phyloP scores from a whole-genome alignment of 2,329 filamentous ascomycete species.

The Lecanicillium sp. region DNA sequence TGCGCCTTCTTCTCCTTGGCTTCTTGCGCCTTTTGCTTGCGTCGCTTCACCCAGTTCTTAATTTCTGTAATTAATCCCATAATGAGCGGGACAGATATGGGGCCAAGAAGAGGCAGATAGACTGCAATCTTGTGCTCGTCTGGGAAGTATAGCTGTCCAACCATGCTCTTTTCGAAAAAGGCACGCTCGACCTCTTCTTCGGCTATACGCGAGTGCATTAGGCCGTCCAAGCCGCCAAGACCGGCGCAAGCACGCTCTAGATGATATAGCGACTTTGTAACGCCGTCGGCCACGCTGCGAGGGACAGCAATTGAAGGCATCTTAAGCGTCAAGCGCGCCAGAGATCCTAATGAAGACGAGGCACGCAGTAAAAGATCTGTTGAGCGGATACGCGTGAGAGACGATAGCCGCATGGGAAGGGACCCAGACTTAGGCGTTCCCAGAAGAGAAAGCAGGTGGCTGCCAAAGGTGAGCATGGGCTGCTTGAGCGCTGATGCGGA shows the following conservation, averaged over 20 bases:
- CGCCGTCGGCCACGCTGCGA: slow-evolving; percentile 74
- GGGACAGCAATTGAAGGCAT: slow-evolving; percentile 90
- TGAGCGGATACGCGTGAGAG: slow-evolving; percentile 76
- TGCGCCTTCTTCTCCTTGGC: slow-evolving; percentile 30
- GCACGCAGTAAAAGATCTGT: slow-evolving; percentile 81
- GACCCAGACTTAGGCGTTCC: slow-evolving; percentile 79
- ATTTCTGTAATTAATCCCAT: slow-evolving; percentile 80
- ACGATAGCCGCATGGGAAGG: slow-evolving; percentile 75
- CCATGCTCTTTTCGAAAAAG: slow-evolving; percentile 99
- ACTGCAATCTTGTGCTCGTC: slow-evolving; percentile 98
- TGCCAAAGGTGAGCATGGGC: slow-evolving; percentile 82
- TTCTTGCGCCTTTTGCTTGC: slow-evolving; percentile 33
- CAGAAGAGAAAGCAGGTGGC: slow-evolving; percentile 80
- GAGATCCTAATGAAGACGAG: slow-evolving; percentile 86
- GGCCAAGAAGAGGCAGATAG: slow-evolving; percentile 84
- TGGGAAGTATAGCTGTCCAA: slow-evolving; percentile 95
- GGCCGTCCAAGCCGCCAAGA: slow-evolving; percentile 57
- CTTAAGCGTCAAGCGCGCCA: slow-evolving; percentile 76
- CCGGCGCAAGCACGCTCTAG: slow-evolving; percentile 69
- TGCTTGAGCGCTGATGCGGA: slow-evolving; percentile 61
- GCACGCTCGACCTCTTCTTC: slow-evolving; percentile 85
- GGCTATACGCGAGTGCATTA: slow-evolving; percentile 75
- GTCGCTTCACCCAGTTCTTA: slow-evolving; percentile 49
- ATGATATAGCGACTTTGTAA: slow-evolving; percentile 70
- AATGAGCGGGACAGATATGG: slow-evolving; percentile 80